A percentile compares a stretch with the other conserved stretches of the same genome.
Evolutionary conservation across 371 early-diverging fungal genomes (phyloP).

Genomic region (Lichtheimia ramosa): DNA sequence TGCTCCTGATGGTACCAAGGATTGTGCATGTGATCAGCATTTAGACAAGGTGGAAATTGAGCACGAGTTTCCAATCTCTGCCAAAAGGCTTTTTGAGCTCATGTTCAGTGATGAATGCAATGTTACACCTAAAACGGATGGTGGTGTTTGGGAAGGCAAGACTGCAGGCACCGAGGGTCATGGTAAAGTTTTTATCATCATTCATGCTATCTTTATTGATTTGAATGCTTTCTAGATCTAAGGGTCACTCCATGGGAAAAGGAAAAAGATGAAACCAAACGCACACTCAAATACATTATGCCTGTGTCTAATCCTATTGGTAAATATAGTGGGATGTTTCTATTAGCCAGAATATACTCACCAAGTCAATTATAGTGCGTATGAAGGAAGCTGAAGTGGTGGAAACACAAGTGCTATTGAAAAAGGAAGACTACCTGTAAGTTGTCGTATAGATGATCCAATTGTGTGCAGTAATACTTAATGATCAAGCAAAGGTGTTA

Average conservation of each 20-base stretch:
- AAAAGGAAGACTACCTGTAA: slow-evolving; percentile 58
- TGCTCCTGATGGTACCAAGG: slow-evolving; percentile 42
- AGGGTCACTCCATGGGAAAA: slow-evolving; percentile 12
- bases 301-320: slow-evolving; percentile 49
- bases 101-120: slow-evolving; percentile 55
- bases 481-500: slow-evolving; percentile 28
- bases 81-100: slow-evolving; percentile 61
- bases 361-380: slow-evolving; percentile 24
- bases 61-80: slow-evolving; percentile 55
- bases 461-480: neutral
- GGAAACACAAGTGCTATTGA: slow-evolving; percentile 52
- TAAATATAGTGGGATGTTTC: neutral
- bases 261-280: slow-evolving; percentile 18
- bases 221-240: neutral
- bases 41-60: slow-evolving; percentile 64
- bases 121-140: slow-evolving; percentile 22
- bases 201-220: neutral
- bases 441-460: slow-evolving; percentile 3
- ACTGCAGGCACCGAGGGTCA: slow-evolving; percentile 50
- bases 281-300: slow-evolving; percentile 47
- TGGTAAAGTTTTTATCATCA: slow-evolving; percentile 24
- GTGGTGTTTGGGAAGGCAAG: slow-evolving; percentile 55
- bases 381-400: slow-evolving; percentile 63
- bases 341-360: neutral
- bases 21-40: slow-evolving; percentile 73